Percentiles rank a stretch among this genome's conserved stretches.
Evolutionary conservation across 148 eudicot genomes (phyloP).

Genomic region (Beta vulgaris): DNA sequence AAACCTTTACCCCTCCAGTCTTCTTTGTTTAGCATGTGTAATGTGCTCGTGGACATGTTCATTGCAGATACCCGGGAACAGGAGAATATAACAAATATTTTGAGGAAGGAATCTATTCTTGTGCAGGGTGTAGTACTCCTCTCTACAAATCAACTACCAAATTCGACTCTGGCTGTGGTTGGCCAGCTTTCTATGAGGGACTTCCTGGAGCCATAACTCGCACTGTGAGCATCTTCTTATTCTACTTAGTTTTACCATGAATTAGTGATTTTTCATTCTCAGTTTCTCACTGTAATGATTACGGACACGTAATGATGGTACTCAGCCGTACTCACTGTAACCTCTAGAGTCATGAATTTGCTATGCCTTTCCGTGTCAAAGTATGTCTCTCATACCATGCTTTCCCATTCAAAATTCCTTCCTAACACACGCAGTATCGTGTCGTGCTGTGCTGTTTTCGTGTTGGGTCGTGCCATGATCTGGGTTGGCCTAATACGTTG

Average conservation of each 20-base stretch:
- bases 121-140: constrained; percentile 90
- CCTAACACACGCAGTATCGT: no score
- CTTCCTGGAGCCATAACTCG: constrained; percentile 83
- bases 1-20: no score
- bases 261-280: background rate
- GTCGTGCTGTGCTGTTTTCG: no score
- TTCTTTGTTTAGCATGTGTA: background rate
- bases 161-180: constrained; percentile 93
- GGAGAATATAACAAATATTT: constrained; percentile 68
- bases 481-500: no score
- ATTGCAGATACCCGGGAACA: constrained; percentile 62
- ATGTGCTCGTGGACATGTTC: background rate
- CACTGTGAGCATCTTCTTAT: constrained; percentile 39
- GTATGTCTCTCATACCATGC: no score
- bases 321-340: no score
- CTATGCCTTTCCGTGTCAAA: no score
- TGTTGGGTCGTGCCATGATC: no score
- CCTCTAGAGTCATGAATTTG: no score
- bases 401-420: no score
- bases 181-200: constrained; percentile 91
- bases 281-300: no score
- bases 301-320: no score
- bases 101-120: constrained; percentile 66
- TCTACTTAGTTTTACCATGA: background rate
- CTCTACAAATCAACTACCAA: constrained; percentile 91